Evolutionary conservation across 225 moss, liverwort and hornwort species (phyloP).

Genomic region (Asterella californica): DNA sequence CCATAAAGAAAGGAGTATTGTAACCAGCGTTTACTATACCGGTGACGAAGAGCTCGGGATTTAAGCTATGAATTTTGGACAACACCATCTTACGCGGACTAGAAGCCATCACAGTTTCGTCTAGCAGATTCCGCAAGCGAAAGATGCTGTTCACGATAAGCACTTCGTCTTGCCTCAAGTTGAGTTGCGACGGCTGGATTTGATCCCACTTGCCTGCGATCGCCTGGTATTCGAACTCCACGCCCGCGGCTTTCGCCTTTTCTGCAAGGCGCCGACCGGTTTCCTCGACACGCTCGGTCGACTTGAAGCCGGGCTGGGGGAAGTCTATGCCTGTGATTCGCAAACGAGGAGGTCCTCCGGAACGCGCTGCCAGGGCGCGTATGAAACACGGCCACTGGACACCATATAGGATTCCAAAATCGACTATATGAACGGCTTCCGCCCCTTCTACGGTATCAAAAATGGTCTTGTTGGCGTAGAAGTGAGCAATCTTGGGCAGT

Average conservation of each 20-base stretch:
- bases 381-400: slow-evolving; percentile 85
- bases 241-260: slow-evolving; percentile 57
- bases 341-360: slow-evolving; percentile 63
- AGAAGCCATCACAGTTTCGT: slow-evolving; percentile 86
- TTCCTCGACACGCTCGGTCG: slow-evolving; percentile 64
- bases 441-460: slow-evolving; percentile 51
- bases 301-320: slow-evolving; percentile 67
- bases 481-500: slow-evolving; percentile 56
- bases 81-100: slow-evolving; percentile 77
- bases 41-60: slow-evolving; percentile 75
- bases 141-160: slow-evolving; percentile 70
- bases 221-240: slow-evolving; percentile 77
- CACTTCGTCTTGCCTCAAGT: slow-evolving; percentile 67
- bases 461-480: slow-evolving; percentile 49
- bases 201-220: slow-evolving; percentile 87
- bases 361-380: slow-evolving; percentile 49
- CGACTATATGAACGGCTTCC: slow-evolving; percentile 56
- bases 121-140: slow-evolving; percentile 65
- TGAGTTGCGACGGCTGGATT: slow-evolving; percentile 59
- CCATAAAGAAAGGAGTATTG: slow-evolving; percentile 84
- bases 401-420: slow-evolving; percentile 72
- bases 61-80: slow-evolving; percentile 64
- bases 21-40: slow-evolving; percentile 58
- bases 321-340: slow-evolving; percentile 84
- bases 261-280: slow-evolving; percentile 63